Conservation (phyloP, 1,284 basidiomycete genomes). For the Takashimella tepidaria region DNA sequence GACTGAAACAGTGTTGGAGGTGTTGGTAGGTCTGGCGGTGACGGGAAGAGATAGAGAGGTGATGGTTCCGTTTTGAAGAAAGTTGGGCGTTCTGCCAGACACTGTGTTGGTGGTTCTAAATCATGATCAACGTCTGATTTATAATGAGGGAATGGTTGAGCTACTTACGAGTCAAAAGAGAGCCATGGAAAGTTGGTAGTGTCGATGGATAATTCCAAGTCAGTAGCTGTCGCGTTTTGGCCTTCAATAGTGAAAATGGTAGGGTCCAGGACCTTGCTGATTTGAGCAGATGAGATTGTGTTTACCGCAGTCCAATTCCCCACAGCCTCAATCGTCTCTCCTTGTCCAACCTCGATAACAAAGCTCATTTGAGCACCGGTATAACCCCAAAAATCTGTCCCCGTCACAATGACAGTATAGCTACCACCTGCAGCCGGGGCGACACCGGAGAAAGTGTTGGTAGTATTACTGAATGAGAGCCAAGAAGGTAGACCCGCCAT, state of each 20-base stretch:
- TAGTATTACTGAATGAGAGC: constrained; percentile 52
- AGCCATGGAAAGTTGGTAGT: constrained; percentile 46
- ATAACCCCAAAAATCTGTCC: constrained; percentile 47
- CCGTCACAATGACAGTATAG: constrained; percentile 43
- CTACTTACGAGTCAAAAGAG: constrained; percentile 43
- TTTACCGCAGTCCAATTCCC: constrained; percentile 22
- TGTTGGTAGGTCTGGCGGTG: constrained; percentile 33
- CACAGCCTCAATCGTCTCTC: constrained; percentile 29
- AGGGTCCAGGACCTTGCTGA: constrained; percentile 33
- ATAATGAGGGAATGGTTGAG: constrained; percentile 7
- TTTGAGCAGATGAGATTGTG: constrained; percentile 26
- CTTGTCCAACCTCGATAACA: constrained; percentile 42
- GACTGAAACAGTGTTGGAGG: constrained; percentile 31
- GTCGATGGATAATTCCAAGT: constrained; percentile 35
- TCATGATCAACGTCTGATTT: neutral
- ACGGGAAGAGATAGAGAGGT: constrained; percentile 42
- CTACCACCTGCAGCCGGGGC: constrained; percentile 46
- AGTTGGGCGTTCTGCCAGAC: constrained; percentile 46
- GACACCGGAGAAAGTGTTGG: constrained; percentile 53
- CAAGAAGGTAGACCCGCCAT: constrained; percentile 50
- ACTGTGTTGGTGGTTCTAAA: constrained; percentile 30
- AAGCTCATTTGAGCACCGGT: constrained; percentile 46
- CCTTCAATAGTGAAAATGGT: constrained; percentile 32
- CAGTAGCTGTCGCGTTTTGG: constrained; percentile 21
- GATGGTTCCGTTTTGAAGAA: constrained; percentile 46